Percentiles rank a stretch among this genome's conserved stretches.
These are phyloP conservation scores for Colletotrichum coccodes DNA, from an alignment of 2,329 filamentous ascomycete genomes.

Conservation along the genomic window DNA sequence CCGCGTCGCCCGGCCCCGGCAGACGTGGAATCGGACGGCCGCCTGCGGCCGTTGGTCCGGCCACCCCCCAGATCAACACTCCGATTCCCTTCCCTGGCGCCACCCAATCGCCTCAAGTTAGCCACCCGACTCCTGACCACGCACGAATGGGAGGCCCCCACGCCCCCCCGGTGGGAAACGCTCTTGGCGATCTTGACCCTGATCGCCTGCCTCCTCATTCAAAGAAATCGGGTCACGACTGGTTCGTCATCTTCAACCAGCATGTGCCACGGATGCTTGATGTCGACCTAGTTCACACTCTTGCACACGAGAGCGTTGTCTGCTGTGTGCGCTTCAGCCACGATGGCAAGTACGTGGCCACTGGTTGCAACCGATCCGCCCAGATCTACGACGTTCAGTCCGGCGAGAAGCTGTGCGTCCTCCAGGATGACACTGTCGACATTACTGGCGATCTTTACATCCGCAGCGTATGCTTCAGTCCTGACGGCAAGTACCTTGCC, in stretches of 20 bases:
- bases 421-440: constrained; percentile 90
- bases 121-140: constrained; percentile 83
- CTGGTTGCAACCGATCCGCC: constrained; percentile 98
- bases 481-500: constrained; percentile 91
- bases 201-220: constrained; percentile 86
- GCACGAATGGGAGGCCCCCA: constrained; percentile 59
- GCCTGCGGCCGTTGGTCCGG: constrained; percentile 72
- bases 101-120: constrained; percentile 85
- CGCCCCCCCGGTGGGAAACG: constrained; percentile 60
- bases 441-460: constrained; percentile 95
- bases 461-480: constrained; percentile 97
- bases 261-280: constrained; percentile 89
- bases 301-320: constrained; percentile 94
- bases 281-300: constrained; percentile 92
- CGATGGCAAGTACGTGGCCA: constrained; percentile 95
- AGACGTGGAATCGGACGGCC: constrained; percentile 78
- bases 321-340: constrained; percentile 98
- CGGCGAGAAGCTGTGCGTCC: constrained; percentile 86
- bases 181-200: constrained; percentile 86
- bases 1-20: constrained; percentile 86
- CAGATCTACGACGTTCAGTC: constrained; percentile 95
- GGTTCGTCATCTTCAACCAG: constrained; percentile 98
- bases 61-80: constrained; percentile 92
- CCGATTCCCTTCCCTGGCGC: constrained; percentile 87
- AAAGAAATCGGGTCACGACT: constrained; percentile 91